These are phyloP conservation scores for Crithidia expoeki DNA, from an alignment of 208 protist species.

Conservation along the genomic window DNA sequence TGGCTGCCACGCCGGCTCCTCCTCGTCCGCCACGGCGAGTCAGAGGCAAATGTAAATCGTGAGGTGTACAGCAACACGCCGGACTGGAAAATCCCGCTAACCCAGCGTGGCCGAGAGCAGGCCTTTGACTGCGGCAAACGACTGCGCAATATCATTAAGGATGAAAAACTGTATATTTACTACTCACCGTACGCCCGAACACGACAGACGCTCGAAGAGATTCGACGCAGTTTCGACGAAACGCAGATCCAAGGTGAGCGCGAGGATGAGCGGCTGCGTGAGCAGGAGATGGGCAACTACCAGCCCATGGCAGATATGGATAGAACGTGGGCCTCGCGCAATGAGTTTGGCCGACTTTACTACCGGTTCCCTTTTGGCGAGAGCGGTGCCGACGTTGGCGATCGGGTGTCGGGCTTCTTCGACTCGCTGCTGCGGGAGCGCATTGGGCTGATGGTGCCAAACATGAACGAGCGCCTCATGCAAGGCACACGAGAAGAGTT, in stretches of 20 bases:
- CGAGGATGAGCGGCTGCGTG: constrained; percentile 92
- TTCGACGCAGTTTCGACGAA: constrained; percentile 66
- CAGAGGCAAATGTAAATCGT: constrained; percentile 80
- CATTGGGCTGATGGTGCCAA: constrained; percentile 63
- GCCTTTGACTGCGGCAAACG: constrained; percentile 81
- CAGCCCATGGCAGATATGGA: constrained; percentile 83
- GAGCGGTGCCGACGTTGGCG: constrained; percentile 89
- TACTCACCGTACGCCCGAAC: constrained; percentile 90
- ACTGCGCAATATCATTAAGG: constrained; percentile 73
- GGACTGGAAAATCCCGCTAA: constrained; percentile 92
- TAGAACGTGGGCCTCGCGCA: constrained; percentile 67
- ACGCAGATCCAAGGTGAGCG: constrained; percentile 82
- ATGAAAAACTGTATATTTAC: constrained; percentile 88
- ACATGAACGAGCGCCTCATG: constrained; percentile 50
- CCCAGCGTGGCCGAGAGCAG: constrained; percentile 73
- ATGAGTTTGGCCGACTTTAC: constrained; percentile 85
- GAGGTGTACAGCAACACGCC: constrained; percentile 81
- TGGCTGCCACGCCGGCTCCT: constrained; percentile 85
- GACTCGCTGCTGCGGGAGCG: constrained; percentile 84
- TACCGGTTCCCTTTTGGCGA: constrained; percentile 92
- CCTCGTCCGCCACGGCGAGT: constrained; percentile 88
- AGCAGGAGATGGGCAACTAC: constrained; percentile 96
- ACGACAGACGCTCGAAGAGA: constrained; percentile 85
- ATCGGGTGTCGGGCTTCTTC: constrained; percentile 90
- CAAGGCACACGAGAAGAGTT: constrained; percentile 25